These are phyloP conservation scores for Venturia effusa DNA, from an alignment of 2,329 filamentous ascomycete species.

Conservation along the genomic window DNA sequence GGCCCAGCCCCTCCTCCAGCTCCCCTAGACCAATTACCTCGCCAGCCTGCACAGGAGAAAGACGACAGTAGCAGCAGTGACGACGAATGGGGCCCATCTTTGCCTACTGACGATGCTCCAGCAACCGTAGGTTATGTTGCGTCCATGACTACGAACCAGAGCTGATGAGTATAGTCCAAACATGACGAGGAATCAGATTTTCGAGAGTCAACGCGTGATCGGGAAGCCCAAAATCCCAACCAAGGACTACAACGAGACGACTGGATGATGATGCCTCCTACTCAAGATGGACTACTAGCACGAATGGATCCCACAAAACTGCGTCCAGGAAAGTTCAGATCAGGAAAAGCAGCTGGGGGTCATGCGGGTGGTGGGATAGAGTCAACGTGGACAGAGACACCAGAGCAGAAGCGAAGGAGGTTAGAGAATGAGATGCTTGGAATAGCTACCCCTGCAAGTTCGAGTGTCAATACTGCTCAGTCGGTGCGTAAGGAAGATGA, in stretches of 20 bases:
- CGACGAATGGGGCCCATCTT: conserved; percentile 15
- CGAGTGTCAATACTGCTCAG: conserved; percentile 19
- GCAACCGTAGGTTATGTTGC: background rate
- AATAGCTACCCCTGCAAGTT: conserved; percentile 36
- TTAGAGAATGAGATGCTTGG: conserved; percentile 76
- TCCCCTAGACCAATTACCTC: conserved; percentile 23
- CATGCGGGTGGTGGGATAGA: conserved; percentile 34
- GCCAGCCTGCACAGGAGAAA: conserved; percentile 18
- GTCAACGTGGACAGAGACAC: conserved; percentile 80
- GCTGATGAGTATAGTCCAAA: background rate
- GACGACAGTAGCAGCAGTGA: conserved; percentile 27
- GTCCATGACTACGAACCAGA: background rate
- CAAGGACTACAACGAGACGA: conserved; percentile 55
- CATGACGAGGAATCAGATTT: background rate
- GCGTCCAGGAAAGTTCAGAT: conserved; percentile 48
- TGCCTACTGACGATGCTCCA: conserved; percentile 6
- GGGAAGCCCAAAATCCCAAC: conserved; percentile 12
- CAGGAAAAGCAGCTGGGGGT: conserved; percentile 47
- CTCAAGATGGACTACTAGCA: conserved; percentile 40
- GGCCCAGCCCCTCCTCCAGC: conserved; percentile 43
- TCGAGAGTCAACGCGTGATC: background rate
- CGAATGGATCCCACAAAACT: conserved; percentile 75
- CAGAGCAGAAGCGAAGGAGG: conserved; percentile 72
- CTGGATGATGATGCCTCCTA: conserved; percentile 42
- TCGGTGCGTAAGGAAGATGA: conserved; percentile 25